Conservation (phyloP, 2,329 filamentous ascomycete genomes). For the Colletotrichum abscissum region DNA sequence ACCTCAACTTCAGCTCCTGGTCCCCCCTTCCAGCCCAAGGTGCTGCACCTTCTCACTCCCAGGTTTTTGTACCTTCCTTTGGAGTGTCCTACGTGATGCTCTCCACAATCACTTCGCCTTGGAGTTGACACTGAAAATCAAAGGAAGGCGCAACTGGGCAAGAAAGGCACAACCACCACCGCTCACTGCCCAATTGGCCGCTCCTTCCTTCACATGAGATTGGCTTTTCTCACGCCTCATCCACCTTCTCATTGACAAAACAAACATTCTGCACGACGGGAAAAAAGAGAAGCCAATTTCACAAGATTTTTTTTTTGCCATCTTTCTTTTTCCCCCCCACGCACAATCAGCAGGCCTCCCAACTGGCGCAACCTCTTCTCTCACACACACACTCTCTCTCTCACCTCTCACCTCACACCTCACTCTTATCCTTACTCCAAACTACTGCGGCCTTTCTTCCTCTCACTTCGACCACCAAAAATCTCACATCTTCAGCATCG, state of each 20-base stretch:
- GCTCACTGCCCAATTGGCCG: slow-evolving; percentile 15
- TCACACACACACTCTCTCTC: neutral
- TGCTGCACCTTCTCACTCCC: neutral
- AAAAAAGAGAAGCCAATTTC: neutral
- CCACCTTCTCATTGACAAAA: neutral
- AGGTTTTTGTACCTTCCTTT: neutral
- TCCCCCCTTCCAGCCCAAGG: neutral
- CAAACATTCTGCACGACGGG: neutral
- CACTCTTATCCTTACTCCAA: neutral
- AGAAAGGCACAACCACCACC: neutral
- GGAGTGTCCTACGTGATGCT: slow-evolving; percentile 27
- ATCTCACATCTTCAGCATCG: slow-evolving; percentile 2
- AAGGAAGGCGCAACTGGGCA: slow-evolving; percentile 14
- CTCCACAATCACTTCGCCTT: slow-evolving; percentile 4
- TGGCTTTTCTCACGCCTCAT: neutral
- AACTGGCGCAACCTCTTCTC: neutral
- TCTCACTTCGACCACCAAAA: slow-evolving; percentile 19
- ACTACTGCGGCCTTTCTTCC: neutral
- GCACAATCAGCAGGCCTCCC: neutral
- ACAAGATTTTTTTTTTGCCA: slow-evolving; percentile 11
- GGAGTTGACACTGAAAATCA: slow-evolving; percentile 12
- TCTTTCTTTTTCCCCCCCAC: neutral
- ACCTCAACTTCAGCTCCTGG: neutral
- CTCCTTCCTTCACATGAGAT: slow-evolving; percentile 12
- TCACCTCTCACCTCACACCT: neutral